A percentile compares a stretch with the other conserved stretches of the same genome.
phyloP scores from a whole-genome alignment of 2,329 filamentous ascomycete genomes.

The Verticillium isaacii region DNA sequence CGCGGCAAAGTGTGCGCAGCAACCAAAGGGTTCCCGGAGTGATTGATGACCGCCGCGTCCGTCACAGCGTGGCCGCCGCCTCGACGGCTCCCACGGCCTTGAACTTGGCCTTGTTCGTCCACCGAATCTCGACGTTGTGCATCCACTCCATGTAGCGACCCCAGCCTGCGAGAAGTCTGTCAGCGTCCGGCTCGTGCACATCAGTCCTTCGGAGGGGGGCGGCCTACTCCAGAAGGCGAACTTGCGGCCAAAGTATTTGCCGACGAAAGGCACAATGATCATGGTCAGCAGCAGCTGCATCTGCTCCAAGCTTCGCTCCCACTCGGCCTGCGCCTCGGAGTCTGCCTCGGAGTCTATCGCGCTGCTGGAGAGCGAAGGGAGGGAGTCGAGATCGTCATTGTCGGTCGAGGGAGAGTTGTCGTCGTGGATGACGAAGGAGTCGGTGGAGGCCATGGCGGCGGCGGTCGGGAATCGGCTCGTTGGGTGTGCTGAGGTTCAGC shows the following conservation, averaged over 20 bases:
- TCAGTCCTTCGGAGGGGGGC: not conserved
- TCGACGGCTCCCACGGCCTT: slow-evolving; percentile 59
- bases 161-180: slow-evolving; percentile 62
- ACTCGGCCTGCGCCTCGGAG: slow-evolving; percentile 89
- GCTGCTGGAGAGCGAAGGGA: slow-evolving; percentile 54
- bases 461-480: not conserved
- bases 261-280: slow-evolving; percentile 88
- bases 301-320: slow-evolving; percentile 91
- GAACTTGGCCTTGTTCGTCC: slow-evolving; percentile 59
- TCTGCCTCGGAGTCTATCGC: slow-evolving; percentile 44
- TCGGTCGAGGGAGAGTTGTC: slow-evolving; percentile 38
- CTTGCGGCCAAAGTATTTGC: slow-evolving; percentile 91
- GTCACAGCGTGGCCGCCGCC: slow-evolving; percentile 51
- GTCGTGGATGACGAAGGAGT: slow-evolving; percentile 49
- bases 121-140: slow-evolving; percentile 69
- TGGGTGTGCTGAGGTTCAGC: slow-evolving; percentile 4
- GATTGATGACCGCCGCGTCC: not conserved
- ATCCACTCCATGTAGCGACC: slow-evolving; percentile 92
- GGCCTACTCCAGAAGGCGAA: slow-evolving; percentile 89
- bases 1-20: not conserved
- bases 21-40: not conserved
- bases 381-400: slow-evolving; percentile 57
- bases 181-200: not conserved
- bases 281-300: slow-evolving; percentile 89
- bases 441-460: slow-evolving; percentile 17